Conservation (phyloP, 495 filamentous ascomycete species). For the Astrothelium macrocarpum region DNA sequence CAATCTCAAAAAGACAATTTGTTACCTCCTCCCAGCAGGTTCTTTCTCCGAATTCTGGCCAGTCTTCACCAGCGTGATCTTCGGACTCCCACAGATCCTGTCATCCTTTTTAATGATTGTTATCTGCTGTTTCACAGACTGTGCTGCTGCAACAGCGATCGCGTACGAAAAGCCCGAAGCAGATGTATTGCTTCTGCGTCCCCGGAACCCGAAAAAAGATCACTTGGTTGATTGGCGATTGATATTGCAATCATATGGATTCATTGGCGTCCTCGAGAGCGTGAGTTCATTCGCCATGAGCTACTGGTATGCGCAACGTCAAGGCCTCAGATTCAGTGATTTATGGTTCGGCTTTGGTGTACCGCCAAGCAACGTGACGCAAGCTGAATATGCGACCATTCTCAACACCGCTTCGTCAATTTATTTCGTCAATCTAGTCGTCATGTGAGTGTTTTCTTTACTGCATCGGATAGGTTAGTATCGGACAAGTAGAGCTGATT, state of each 20-base stretch:
- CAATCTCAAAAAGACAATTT: constrained; percentile 48
- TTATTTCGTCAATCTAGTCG: constrained; percentile 63
- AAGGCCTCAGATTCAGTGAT: constrained; percentile 46
- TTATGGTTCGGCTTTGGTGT: constrained; percentile 54
- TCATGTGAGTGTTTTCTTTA: constrained; percentile 41
- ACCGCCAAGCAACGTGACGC: constrained; percentile 36
- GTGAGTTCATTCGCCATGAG: constrained; percentile 52
- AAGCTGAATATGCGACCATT: constrained; percentile 38
- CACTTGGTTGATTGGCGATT: constrained; percentile 57
- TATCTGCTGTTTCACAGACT: constrained; percentile 59
- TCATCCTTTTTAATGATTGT: constrained; percentile 55
- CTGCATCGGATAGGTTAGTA: constrained; percentile 18
- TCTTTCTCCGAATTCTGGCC: constrained; percentile 65
- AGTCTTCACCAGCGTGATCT: constrained; percentile 55
- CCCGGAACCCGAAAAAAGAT: constrained; percentile 50
- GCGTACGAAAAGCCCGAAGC: constrained; percentile 65
- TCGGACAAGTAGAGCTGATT: constrained; percentile 17
- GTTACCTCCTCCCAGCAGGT: constrained; percentile 52
- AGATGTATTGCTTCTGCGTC: constrained; percentile 51
- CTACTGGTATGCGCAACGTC: constrained; percentile 53
- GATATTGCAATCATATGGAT: constrained; percentile 52
- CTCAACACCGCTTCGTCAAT: constrained; percentile 53
- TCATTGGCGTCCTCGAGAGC: constrained; percentile 53
- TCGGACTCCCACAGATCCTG: constrained; percentile 58
- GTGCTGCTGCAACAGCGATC: constrained; percentile 52